Conservation (phyloP, 495 filamentous ascomycete species). For the Hypoxylon crocopeplum region DNA sequence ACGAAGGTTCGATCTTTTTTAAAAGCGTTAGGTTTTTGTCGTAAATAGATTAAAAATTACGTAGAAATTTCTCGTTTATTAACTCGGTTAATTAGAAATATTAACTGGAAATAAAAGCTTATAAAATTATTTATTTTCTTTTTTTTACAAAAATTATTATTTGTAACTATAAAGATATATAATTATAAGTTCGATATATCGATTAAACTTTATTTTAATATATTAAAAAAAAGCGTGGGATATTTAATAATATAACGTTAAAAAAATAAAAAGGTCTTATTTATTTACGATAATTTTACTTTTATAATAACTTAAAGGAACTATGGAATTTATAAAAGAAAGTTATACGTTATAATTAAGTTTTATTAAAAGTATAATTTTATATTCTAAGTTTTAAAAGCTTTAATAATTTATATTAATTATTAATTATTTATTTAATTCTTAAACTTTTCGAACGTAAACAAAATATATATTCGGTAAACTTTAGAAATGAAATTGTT, state of each 20-base stretch:
- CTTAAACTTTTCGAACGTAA: background rate
- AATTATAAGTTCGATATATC: background rate
- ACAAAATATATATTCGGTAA: background rate
- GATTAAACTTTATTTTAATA: background rate
- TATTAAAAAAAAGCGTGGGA: background rate
- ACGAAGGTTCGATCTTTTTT: background rate
- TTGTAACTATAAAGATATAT: background rate
- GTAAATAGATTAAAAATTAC: background rate
- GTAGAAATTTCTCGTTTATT: background rate
- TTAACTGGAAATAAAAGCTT: background rate
- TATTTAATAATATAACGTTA: background rate
- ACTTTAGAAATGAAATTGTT: background rate
- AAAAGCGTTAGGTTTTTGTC: background rate
- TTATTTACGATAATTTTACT: background rate
- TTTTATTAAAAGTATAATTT: background rate
- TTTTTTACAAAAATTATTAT: background rate
- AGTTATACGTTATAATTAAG: background rate
- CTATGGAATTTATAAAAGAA: background rate
- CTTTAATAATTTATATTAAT: background rate
- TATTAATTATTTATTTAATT: background rate
- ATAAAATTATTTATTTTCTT: background rate
- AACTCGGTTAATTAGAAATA: background rate
- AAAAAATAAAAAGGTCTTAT: background rate
- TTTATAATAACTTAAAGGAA: no score
- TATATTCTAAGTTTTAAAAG: background rate